These are phyloP conservation scores for Salix koriyanagi DNA, from an alignment of 345 rosid species.

Conservation along the genomic window DNA sequence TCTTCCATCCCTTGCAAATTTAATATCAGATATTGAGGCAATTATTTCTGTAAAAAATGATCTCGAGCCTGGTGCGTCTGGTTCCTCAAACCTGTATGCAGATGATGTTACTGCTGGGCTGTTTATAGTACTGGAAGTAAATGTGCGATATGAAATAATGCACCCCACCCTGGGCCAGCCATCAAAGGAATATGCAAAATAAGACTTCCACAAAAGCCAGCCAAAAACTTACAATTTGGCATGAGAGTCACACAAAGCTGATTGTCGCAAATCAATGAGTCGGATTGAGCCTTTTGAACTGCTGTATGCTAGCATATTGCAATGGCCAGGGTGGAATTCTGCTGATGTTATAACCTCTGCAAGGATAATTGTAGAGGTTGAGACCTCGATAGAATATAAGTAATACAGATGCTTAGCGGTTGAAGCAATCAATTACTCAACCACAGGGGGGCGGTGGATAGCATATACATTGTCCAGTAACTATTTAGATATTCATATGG, in stretches of 20 bases:
- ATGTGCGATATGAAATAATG: background rate
- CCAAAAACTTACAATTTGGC: slow-evolving; percentile 69
- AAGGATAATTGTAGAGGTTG: slow-evolving; percentile 11
- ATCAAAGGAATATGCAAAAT: too few species aligned
- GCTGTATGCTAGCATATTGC: slow-evolving; percentile 92
- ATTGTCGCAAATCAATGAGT: slow-evolving; percentile 91
- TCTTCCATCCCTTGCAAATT: slow-evolving; percentile 85
- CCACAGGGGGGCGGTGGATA: background rate
- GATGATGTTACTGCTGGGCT: background rate
- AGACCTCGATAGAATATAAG: background rate
- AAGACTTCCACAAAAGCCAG: background rate
- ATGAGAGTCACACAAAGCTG: slow-evolving; percentile 93
- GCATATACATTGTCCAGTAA: background rate
- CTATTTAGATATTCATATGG: background rate
- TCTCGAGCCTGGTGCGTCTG: slow-evolving; percentile 80
- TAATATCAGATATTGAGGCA: slow-evolving; percentile 96
- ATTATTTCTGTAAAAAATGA: slow-evolving; percentile 99
- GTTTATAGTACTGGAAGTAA: background rate
- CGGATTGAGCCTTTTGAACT: slow-evolving; percentile 99
- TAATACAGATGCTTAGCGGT: background rate
- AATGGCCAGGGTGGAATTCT: slow-evolving; percentile 93
- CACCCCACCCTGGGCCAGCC: too few species aligned
- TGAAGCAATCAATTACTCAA: background rate
- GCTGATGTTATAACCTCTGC: slow-evolving; percentile 99
- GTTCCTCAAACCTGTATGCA: slow-evolving; percentile 82